Conservation (phyloP, 352 stramenopile species). For the Globisporangium viniferum region DNA sequence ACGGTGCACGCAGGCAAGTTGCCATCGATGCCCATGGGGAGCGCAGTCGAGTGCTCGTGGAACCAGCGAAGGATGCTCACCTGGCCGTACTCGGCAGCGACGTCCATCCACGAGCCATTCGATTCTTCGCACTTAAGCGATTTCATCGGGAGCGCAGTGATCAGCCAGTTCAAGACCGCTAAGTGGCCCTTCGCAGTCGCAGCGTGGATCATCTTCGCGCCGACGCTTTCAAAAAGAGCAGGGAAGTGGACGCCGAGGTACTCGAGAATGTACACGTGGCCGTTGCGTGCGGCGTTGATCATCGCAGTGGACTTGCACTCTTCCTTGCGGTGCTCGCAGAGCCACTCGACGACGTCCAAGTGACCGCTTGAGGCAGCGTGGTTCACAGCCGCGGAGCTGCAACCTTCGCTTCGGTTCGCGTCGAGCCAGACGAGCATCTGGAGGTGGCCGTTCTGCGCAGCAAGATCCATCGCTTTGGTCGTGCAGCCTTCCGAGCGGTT, state of each 20-base stretch:
- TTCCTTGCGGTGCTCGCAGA: constrained; percentile 45
- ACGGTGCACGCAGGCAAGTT: constrained; percentile 43
- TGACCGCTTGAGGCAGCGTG: constrained; percentile 54
- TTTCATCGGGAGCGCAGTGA: constrained; percentile 53
- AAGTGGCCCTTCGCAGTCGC: constrained; percentile 59
- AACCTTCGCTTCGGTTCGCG: constrained; percentile 58
- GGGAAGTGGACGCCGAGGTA: constrained; percentile 47
- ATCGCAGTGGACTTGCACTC: constrained; percentile 52
- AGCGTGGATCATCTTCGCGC: constrained; percentile 62
- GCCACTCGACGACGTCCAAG: constrained; percentile 55
- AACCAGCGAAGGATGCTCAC: constrained; percentile 66
- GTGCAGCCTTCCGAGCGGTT: constrained; percentile 46
- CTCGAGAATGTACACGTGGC: constrained; percentile 56
- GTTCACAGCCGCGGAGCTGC: constrained; percentile 61
- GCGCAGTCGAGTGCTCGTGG: constrained; percentile 47
- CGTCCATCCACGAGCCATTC: constrained; percentile 68
- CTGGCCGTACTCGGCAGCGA: constrained; percentile 65
- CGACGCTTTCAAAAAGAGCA: constrained; percentile 42
- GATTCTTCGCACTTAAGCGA: constrained; percentile 64
- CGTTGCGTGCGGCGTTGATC: constrained; percentile 53
- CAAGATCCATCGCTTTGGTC: constrained; percentile 60
- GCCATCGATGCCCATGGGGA: constrained; percentile 58
- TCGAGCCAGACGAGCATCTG: constrained; percentile 71
- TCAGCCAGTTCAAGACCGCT: constrained; percentile 57
- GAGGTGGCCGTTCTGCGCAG: constrained; percentile 55